Evolutionary conservation across 2,329 filamentous ascomycete genomes (phyloP).

Genomic region (Fusarium brevicatenulatum): DNA sequence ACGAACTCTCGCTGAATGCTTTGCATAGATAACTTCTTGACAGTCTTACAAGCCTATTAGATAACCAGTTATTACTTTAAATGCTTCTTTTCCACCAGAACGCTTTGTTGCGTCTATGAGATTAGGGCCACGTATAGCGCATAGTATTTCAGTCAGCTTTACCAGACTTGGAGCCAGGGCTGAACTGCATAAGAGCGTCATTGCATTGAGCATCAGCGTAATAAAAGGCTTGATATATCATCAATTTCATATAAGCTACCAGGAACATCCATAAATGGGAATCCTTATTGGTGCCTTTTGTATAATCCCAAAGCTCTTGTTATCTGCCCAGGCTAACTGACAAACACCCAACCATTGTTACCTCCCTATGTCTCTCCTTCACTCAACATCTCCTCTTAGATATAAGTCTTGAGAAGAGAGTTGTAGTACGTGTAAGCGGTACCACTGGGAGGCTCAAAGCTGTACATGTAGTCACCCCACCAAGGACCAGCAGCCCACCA

Average conservation of each 20-base stretch:
- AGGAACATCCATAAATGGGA: background rate
- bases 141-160: too few relatives aligned
- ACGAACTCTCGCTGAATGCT: background rate
- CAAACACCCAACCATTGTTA: rapidly evolving
- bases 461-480: slow-evolving; percentile 64
- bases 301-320: background rate
- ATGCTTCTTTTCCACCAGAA: rapidly evolving
- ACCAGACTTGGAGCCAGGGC: background rate
- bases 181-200: background rate
- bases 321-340: background rate
- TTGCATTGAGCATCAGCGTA: rapidly evolving
- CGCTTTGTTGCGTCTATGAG: background rate
- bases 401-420: slow-evolving; percentile 38
- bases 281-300: background rate
- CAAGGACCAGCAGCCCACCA: slow-evolving; percentile 70
- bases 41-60: rapidly evolving
- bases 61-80: rapidly evolving
- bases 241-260: background rate
- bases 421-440: slow-evolving; percentile 51
- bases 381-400: background rate
- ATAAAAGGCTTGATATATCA: background rate
- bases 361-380: background rate
- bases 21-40: rapidly evolving
- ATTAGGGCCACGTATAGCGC: background rate
- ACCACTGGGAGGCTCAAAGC: slow-evolving; percentile 59